A percentile compares a stretch with the other conserved stretches of the same genome.
phyloP scores from a whole-genome alignment of 73 alveolate genomes.

The Durusdinium trenchii region DNA sequence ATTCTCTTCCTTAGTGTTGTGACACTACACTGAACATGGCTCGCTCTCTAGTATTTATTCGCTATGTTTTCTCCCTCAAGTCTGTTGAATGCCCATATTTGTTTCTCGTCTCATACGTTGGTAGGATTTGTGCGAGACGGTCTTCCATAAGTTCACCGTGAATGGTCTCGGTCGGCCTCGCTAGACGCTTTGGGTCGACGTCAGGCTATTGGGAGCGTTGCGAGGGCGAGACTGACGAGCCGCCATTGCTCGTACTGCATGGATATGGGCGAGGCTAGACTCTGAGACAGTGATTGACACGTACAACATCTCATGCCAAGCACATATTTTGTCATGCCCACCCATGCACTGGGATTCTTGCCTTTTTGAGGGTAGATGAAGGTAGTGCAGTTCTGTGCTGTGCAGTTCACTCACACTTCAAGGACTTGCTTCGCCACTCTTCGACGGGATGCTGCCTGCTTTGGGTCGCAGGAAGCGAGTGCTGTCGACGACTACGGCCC shows the following conservation, averaged over 20 bases:
- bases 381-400: neutral
- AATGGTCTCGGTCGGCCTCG: too few species aligned
- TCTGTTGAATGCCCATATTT: too few species aligned
- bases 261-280: conserved; percentile 71
- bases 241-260: conserved; percentile 62
- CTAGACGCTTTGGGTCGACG: too few species aligned
- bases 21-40: too few species aligned
- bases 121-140: too few species aligned
- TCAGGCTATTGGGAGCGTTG: conserved; percentile 73
- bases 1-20: too few species aligned
- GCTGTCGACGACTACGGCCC: too few species aligned
- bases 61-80: too few species aligned
- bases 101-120: too few species aligned
- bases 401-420: neutral
- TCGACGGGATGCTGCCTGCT: conserved; percentile 57
- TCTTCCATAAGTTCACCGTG: too few species aligned
- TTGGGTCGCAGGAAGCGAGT: conserved; percentile 21
- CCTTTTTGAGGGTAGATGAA: neutral
- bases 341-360: neutral
- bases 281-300: too few species aligned
- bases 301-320: neutral
- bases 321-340: neutral
- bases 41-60: too few species aligned
- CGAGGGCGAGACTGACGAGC: conserved; percentile 35
- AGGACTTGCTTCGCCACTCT: conserved; percentile 83